Base-by-base conservation (phyloP, 441 rosid genomes). In the Codiaeum variegatum region DNA sequence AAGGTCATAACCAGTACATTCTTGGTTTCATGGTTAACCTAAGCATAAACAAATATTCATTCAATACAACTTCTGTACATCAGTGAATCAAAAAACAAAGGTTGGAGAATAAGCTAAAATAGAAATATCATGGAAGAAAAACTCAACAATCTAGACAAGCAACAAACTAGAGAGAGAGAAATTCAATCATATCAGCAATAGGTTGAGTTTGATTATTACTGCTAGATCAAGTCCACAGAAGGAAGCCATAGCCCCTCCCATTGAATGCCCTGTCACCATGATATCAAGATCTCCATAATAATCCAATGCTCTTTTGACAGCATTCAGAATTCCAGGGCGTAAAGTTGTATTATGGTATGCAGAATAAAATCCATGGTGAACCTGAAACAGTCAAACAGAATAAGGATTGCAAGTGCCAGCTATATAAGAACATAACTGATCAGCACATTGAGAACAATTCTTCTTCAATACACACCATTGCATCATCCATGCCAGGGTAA, bases 191-290 rank as follows among this genome's bases (percentile, higher is more conserved):
- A 34, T 44, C 2, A 16, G 40, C 38, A 44, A 49, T 29, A 58
- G 56, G 74, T 16, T 7, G 29, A 63, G 26, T 34, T 32, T 77
- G 8, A 58, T 87, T 90, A 58, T 87, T 90, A 92, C 98, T 26
- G 71, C 76, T 73, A 95, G 83, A 86, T 95, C 98, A 70, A 95
- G 87, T 72, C 90, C 95, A 68, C 98, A 88, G 76, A 91, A 95
- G 64, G 98, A 77, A 72, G 97, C 98, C 91, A 95, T 92, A 59
- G 99, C 93, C 75, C 93, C 99, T 78, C 99, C 98, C 99, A 95
- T 92, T 44, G 99, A 94, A 86, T 94, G 99, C 36, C 99, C 96
- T 3, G 96, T 94, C 80, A 91, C 93, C 44, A 91, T 87, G 76
- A 95, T 81, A 38, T 81, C 83, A 80, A 91, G 83, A 4, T 78